Base-by-base conservation (phyloP, 129 eudicot species). In the Lonicera japonica region DNA sequence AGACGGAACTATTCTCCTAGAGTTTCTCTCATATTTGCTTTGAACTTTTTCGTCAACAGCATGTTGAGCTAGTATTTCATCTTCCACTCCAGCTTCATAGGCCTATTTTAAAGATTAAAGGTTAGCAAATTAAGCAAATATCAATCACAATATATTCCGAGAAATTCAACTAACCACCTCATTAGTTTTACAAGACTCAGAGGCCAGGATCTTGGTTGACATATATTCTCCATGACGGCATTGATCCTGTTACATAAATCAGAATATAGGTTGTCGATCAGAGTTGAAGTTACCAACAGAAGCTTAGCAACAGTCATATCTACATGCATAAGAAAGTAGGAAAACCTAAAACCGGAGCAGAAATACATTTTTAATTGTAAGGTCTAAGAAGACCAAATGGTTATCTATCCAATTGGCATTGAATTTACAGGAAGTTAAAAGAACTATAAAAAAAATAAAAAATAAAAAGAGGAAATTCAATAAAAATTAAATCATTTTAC, bases 161-260 rank as follows among this genome's bases (percentile, higher is more conserved):
- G 50, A 14, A 43, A 1, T 29, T 29, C 36, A 29, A 43, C 13
- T 1, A 43, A 52, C 60, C 62, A 72, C 77, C 71, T 73, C 78
- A 10, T 22, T 50, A 65, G 24, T 48, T 58, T 51, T 64, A 5
- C 41, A 20, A 63, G 73, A 25, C 34, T 68, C 70, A 43, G 54
- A 75, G 22, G 56, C 52, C 51, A 39, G 41, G 41, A 18, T 40
- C 56, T 65, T 64, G 38, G 38, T 61, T 64, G 70, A 57, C 13
- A 53, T 63, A 21, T 36, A 23, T 43, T 63, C 75, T 47, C 70
- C 63, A 47, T 79, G 79, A 43, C 82, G 82, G 54, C 52, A 69
- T 60, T 60, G 73, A 72, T 83, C 85, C 89, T 83, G 80, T 63
- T 11, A 54, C 58, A 65, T 15, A 56, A 34, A 17, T 60, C 46